Conservation (phyloP, 2,329 filamentous ascomycete genomes). For the Pseudopithomyces maydicus region DNA sequence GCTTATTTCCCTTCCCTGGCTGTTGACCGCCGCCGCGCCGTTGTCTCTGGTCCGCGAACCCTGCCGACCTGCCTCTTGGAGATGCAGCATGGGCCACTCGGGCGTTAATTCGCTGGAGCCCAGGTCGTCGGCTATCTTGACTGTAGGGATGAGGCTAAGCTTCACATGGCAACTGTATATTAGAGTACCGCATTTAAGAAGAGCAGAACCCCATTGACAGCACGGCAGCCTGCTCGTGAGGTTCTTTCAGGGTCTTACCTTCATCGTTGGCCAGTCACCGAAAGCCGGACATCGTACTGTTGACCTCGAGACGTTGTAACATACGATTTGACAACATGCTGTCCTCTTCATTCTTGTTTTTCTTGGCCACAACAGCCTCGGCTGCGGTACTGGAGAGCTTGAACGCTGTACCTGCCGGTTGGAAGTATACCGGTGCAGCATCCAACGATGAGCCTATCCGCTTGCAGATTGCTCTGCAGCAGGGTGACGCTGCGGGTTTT, state of each 20-base stretch:
- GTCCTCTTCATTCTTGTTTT: background rate
- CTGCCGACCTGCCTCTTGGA: background rate
- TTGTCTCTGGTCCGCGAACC: background rate
- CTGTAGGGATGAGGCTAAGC: background rate
- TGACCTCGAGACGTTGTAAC: background rate
- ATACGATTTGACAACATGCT: background rate
- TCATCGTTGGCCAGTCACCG: background rate
- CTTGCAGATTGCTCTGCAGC: constrained; percentile 38
- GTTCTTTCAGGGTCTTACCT: background rate
- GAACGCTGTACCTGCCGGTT: background rate
- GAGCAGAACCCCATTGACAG: background rate
- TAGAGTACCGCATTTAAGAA: background rate
- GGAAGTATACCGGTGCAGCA: background rate
- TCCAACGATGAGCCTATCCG: constrained; percentile 20
- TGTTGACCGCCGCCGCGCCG: background rate
- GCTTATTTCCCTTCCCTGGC: constrained; percentile 1
- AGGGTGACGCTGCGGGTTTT: constrained; percentile 40
- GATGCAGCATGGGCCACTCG: background rate
- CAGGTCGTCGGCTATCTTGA: background rate
- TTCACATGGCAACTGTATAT: background rate
- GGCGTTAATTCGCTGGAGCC: background rate
- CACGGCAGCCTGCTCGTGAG: background rate
- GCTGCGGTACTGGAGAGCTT: constrained; percentile 2
- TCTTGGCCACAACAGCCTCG: background rate
- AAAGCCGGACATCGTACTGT: background rate